These are phyloP conservation scores for Fusarium falciforme DNA, from an alignment of 2,329 filamentous ascomycete genomes.

Conservation along the genomic window DNA sequence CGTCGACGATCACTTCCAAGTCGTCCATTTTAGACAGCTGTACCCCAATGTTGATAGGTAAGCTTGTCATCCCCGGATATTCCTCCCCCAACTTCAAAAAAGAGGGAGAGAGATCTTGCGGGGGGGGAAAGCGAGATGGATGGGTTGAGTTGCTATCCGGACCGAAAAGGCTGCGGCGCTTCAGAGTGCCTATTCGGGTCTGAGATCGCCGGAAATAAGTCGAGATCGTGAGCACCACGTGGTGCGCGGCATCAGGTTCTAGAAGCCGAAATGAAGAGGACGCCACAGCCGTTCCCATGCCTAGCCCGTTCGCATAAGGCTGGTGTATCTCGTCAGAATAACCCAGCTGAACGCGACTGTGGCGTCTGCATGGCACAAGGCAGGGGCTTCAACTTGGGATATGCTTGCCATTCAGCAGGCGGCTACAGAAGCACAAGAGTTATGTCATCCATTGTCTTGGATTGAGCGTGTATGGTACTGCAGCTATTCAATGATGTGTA, in stretches of 20 bases:
- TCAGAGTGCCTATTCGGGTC: conserved; percentile 10
- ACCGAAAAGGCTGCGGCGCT: neutral
- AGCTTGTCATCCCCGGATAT: neutral
- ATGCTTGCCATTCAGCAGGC: neutral
- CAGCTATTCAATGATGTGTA: neutral
- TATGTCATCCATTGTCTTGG: neutral
- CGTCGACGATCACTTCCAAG: neutral
- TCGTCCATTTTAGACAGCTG: neutral
- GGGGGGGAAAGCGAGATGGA: neutral
- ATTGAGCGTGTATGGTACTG: neutral
- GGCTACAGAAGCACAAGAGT: neutral
- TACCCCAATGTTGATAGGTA: neutral
- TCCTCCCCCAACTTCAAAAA: neutral
- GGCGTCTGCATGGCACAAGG: neutral
- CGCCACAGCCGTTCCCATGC: neutral
- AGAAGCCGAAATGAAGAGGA: neutral
- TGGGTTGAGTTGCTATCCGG: neutral
- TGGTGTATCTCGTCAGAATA: neutral
- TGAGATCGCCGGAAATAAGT: neutral
- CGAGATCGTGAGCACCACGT: neutral
- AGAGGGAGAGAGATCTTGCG: neutral
- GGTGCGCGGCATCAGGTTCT: neutral
- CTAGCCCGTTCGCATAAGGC: neutral
- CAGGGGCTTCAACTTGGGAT: neutral
- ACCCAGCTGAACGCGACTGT: neutral